Evolutionary conservation across 139 green algal genomes (phyloP).

Genomic region (Tetratostichococcus sp.): DNA sequence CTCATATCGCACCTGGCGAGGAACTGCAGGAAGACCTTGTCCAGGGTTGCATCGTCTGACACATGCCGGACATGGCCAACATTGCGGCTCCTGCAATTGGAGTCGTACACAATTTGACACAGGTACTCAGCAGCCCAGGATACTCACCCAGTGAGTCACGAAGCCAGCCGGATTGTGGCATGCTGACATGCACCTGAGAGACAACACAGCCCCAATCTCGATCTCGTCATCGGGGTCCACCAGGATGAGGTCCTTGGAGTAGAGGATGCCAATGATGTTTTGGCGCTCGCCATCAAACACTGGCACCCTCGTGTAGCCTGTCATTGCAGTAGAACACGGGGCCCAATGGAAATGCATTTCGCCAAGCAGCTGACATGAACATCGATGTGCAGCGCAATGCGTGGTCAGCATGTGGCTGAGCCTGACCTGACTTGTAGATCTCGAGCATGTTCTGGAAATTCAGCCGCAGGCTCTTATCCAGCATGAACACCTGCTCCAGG

Average conservation of each 20-base stretch:
- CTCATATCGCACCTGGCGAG: conserved; percentile 20
- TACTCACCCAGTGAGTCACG: too few species aligned
- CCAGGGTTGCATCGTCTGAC: conserved; percentile 41
- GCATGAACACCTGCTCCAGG: conserved; percentile 50
- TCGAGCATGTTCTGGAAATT: conserved; percentile 51
- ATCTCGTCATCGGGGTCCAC: conserved; percentile 70
- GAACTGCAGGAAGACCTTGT: conserved; percentile 51
- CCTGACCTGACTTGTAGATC: conserved; percentile 59
- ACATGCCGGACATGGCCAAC: conserved; percentile 29
- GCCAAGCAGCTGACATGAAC: too few species aligned
- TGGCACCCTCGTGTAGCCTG: conserved; percentile 51
- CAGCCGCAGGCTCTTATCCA: conserved; percentile 35
- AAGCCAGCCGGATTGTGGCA: too few species aligned
- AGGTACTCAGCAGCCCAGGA: too few species aligned
- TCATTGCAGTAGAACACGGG: too few species aligned
- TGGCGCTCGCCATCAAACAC: conserved; percentile 42
- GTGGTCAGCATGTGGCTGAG: too few species aligned
- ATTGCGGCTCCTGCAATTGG: conserved; percentile 25
- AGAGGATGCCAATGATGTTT: conserved; percentile 65
- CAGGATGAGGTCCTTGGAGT: conserved; percentile 71
- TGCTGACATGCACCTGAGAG: conserved; percentile 32
- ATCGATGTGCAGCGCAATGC: too few species aligned
- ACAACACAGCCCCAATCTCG: conserved; percentile 52
- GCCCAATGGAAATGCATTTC: background rate
- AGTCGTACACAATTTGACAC: background rate